phyloP scores from a whole-genome alignment of 768 basidiomycete species.

The Chalciporus sphaerocephalus region DNA sequence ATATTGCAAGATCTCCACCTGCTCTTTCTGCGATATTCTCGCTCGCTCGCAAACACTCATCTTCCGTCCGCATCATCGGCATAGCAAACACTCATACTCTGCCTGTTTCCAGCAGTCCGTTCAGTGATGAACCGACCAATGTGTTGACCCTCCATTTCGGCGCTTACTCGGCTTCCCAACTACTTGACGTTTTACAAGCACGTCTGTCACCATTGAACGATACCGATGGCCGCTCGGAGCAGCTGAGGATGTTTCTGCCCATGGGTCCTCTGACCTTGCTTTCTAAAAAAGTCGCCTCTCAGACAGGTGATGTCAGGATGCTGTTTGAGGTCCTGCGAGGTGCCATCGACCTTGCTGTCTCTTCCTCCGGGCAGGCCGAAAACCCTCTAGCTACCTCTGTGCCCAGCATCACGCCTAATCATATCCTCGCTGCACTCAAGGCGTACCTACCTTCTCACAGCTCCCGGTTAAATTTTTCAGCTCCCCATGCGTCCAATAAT shows the following conservation, averaged over 20 bases:
- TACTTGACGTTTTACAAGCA: conserved; percentile 62
- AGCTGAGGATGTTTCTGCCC: conserved; percentile 56
- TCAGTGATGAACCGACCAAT: conserved; percentile 33
- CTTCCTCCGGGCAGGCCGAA: conserved; percentile 19
- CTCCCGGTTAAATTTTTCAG: conserved; percentile 7
- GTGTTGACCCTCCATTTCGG: conserved; percentile 74
- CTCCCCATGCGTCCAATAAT: conserved; percentile 30
- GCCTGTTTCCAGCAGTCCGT: conserved; percentile 46
- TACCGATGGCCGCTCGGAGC: conserved; percentile 19
- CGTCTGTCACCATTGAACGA: conserved; percentile 55
- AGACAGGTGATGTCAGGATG: conserved; percentile 79
- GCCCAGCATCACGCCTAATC: conserved; percentile 53
- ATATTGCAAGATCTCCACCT: conserved; percentile 60
- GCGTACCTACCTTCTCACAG: conserved; percentile 51
- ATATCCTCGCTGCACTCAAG: conserved; percentile 73
- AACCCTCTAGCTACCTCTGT: conserved; percentile 33
- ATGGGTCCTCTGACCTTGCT: conserved; percentile 61
- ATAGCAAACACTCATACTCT: conserved; percentile 90
- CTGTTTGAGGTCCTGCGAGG: conserved; percentile 77
- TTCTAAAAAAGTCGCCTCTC: conserved; percentile 74
- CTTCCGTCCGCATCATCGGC: conserved; percentile 65
- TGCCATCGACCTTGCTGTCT: conserved; percentile 69
- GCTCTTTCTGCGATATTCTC: conserved; percentile 62
- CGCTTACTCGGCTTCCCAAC: conserved; percentile 70
- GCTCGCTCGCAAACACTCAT: conserved; percentile 51